Evolutionary conservation across 495 filamentous ascomycete species (phyloP), one percentile per base, ranked within the genome.

Genomic region (Endocarpon pusillum): DNA sequence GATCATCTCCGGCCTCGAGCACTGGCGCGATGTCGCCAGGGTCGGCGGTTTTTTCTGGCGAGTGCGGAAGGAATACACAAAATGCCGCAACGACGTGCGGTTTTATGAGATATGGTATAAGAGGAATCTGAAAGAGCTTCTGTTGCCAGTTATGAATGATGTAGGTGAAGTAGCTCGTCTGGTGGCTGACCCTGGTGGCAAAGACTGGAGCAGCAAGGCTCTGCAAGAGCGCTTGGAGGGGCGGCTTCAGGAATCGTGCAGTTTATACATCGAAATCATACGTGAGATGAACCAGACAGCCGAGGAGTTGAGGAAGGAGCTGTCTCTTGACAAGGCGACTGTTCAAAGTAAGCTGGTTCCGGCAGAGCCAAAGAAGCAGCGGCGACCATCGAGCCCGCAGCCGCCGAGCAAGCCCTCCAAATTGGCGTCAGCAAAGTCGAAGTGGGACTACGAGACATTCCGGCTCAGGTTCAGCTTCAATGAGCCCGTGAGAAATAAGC

Each of bases 401-500:
- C 36, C 8, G 37, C 36, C 12, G 22, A 32, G 17, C 9, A 31
- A 3, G 20, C n/a, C 19, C 21, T 36, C n/a, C 27, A 20, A 4
- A n/a, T 15, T 2, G 5, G 17, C 12, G n/a, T 16, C 11, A 26
- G 36, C 30, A 1, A 36, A 14, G 11, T 30, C 33, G 10, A 23
- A 25, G 15, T 8, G 37, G 17, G 34, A 39, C 24, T 46, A 30
- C 10, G 33, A 62, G 21, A 49, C 47, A 14, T 46, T 47, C 33
- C 39, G 53, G 3, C 41, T 50, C 28, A 47, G 41, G 20, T 59
- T 62, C 27, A 42, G 42, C 12, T 41, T 59, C 5, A 40, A 43
- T 7, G 43, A 45, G 12, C 35, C 45, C 3, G 39, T 33, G 1
- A 52, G 55, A 24, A 34, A 48, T 4, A 43, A 50, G 4, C 42